Base-by-base conservation (phyloP, 2,329 filamentous ascomycete species). In the Lasiodiplodia citricola region DNA sequence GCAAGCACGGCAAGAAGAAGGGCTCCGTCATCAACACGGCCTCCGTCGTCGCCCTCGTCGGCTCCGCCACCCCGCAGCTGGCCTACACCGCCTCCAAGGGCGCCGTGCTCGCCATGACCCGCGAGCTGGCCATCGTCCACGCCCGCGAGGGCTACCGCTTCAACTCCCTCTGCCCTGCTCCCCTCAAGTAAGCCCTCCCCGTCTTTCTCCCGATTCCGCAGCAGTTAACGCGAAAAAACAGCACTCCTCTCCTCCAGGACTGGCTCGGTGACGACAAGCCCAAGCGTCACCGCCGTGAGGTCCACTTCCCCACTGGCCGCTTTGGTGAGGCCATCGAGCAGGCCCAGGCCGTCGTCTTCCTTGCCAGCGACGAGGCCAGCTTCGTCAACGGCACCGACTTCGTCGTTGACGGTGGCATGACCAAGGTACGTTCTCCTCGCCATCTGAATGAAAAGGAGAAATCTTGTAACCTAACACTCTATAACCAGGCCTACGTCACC, bases 301-400 rank as follows among this genome's bases (percentile, higher is more conserved):
- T 97, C 25, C 94, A 97, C 81, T 97, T 97, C 86, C 94, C 94
- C 5, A 88, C 87, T 8, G 94, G 94, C 52, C 88, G 94, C 14
- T 97, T 97, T 76, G 94, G 94, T 62, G 94, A 97, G 85, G 92
- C 94, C n/a, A 84, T 97, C 70, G 94, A 97, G 85, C 94, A 97
- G 84, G 94, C 94, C 0, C 91, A 96, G 71, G 94, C 92, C 7
- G 94, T 97, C 0, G 78, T 97, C 8, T 97, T 97, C 83, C 82
- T 97, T 70, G 93, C 93, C 10, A 94, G 90, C 72, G 93, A 97
- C 73, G 93, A 97, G 84, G 90, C 91, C 76, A 93, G 91, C 84
- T 97, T 96, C 75, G 92, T 97, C 76, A 97, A 96, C 72, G 94
- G 92, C 13, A 91, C 88, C 69, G 96, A 98, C 78, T 97, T 98